Conservation (phyloP, 768 basidiomycete species). For the Lactarius hatsudake region DNA sequence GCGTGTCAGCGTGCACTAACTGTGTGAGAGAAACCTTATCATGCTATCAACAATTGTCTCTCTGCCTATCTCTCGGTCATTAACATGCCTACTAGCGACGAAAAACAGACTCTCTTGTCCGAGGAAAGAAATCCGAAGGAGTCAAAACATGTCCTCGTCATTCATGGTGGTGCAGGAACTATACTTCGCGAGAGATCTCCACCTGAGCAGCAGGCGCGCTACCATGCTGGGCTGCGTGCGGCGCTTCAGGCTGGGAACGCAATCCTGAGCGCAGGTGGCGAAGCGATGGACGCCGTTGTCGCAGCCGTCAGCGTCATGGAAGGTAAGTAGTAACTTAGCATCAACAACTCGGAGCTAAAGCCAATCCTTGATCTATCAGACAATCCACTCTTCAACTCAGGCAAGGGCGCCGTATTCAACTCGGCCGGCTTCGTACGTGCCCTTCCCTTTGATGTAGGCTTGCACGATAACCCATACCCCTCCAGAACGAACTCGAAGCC, state of each 20-base stretch:
- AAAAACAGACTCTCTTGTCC: constrained; percentile 27
- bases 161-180: constrained; percentile 80
- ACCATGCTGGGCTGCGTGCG: constrained; percentile 50
- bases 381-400: constrained; percentile 73
- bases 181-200: constrained; percentile 58
- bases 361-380: constrained; percentile 43
- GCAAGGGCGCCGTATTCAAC: constrained; percentile 83
- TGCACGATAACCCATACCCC: background rate
- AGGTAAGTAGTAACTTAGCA: constrained; percentile 35
- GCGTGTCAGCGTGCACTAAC: too few relatives aligned
- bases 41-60: background rate
- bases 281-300: constrained; percentile 79
- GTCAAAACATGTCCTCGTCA: constrained; percentile 49
- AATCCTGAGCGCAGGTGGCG: constrained; percentile 63
- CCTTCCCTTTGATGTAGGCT: background rate
- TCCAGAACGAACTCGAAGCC: constrained; percentile 76
- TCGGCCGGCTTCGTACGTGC: constrained; percentile 63
- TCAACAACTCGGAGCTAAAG: background rate
- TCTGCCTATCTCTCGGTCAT: background rate
- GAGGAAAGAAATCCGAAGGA: constrained; percentile 3
- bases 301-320: constrained; percentile 74
- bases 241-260: constrained; percentile 63
- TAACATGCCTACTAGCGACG: constrained; percentile 14
- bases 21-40: background rate
- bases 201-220: constrained; percentile 55